Conservation (phyloP, 176 grass and related monocot genomes). For the Zea luxurians region DNA sequence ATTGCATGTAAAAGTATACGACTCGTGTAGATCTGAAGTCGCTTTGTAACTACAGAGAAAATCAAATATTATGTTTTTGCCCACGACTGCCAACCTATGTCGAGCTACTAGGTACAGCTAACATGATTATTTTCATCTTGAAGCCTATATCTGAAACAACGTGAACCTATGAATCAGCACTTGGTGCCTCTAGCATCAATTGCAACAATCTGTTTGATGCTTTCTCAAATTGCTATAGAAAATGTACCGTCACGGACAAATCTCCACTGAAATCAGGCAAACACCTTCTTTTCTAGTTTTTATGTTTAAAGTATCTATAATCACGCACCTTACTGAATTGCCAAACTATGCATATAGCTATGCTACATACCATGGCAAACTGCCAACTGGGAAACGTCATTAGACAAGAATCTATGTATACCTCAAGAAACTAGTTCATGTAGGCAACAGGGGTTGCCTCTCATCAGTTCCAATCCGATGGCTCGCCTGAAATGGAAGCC, state of each 20-base stretch:
- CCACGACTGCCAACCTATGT: background rate
- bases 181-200: conserved; percentile 23
- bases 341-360: background rate
- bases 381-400: background rate
- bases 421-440: conserved; percentile 55
- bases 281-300: background rate
- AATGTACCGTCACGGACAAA: background rate
- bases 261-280: background rate
- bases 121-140: background rate
- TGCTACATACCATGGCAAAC: conserved; percentile 1
- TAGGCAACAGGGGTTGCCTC: conserved; percentile 79
- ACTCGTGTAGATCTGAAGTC: background rate
- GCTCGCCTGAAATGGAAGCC: conserved; percentile 49
- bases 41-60: background rate
- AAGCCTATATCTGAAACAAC: background rate
- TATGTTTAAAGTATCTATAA: conserved; percentile 12
- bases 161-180: conserved; percentile 11
- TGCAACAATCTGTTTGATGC: background rate
- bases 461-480: conserved; percentile 76
- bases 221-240: conserved; percentile 5
- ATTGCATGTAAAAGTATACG: background rate
- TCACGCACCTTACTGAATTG: background rate
- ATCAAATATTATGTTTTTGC: background rate
- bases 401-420: conserved; percentile 25
- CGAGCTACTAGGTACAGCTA: background rate